Conservation (phyloP, 306 rosid genomes). For the Fragaria iinumae region DNA sequence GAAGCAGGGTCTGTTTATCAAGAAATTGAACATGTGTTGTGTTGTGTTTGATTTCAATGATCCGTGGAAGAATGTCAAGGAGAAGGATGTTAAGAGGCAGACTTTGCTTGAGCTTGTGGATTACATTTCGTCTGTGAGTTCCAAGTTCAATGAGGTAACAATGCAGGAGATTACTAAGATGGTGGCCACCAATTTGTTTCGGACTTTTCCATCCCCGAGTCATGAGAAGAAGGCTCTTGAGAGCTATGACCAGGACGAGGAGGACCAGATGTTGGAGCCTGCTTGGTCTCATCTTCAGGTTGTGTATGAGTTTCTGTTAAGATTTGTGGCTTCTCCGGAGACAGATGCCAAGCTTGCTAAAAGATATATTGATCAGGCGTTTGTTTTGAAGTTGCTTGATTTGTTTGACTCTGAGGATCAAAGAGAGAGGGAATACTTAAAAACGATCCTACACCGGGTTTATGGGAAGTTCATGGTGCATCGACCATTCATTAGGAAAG, state of each 20-base stretch:
- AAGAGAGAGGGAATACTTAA: slow-evolving; percentile 66
- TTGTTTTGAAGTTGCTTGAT: slow-evolving; percentile 55
- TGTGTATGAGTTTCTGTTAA: slow-evolving; percentile 52
- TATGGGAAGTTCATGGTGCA: slow-evolving; percentile 73
- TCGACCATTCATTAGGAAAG: slow-evolving; percentile 62
- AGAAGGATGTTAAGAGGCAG: slow-evolving; percentile 53
- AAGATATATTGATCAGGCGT: slow-evolving; percentile 52
- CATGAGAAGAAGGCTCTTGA: slow-evolving; percentile 43
- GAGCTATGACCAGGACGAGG: slow-evolving; percentile 50
- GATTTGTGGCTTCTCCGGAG: slow-evolving; percentile 59
- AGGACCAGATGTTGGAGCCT: slow-evolving; percentile 56
- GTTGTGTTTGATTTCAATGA: slow-evolving; percentile 53
- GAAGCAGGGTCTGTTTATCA: slow-evolving; percentile 45
- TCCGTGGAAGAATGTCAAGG: slow-evolving; percentile 44
- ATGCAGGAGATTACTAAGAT: slow-evolving; percentile 58
- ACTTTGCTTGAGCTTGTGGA: slow-evolving; percentile 64
- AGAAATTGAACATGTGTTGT: slow-evolving; percentile 53
- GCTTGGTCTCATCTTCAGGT: slow-evolving; percentile 68
- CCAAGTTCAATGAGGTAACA: slow-evolving; percentile 48
- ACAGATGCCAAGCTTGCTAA: slow-evolving; percentile 64
- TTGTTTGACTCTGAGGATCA: slow-evolving; percentile 72
- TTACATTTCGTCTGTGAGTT: slow-evolving; percentile 39
- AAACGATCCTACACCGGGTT: slow-evolving; percentile 58
- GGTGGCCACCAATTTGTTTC: slow-evolving; percentile 53
- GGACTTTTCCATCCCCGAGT: slow-evolving; percentile 42